phyloP scores from a whole-genome alignment of 345 rosid genomes.

The Physaria fendleri region DNA sequence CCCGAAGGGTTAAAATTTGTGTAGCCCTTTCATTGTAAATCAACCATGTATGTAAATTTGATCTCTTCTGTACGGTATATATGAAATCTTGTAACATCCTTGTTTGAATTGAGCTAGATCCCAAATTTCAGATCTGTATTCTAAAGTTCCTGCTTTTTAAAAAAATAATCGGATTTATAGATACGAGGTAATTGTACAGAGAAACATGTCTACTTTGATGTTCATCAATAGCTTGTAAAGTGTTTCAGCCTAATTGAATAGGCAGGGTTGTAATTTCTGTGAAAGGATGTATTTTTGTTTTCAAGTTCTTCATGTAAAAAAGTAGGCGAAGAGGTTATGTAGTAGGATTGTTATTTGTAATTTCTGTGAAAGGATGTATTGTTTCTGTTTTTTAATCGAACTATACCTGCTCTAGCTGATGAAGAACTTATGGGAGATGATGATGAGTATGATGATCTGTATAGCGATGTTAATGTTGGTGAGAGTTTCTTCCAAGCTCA shows the following conservation, averaged over 20 bases:
- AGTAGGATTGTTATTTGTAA: neutral
- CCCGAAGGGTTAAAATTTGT: no score
- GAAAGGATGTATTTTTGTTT: neutral
- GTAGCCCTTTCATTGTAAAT: conserved; percentile 27
- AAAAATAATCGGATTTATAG: no score
- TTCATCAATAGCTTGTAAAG: conserved; percentile 15
- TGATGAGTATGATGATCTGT: conserved; percentile 83
- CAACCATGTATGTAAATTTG: conserved; percentile 10
- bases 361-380: neutral
- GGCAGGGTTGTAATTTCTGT: conserved; percentile 8
- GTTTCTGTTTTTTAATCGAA: conserved; percentile 25
- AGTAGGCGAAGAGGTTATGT: neutral
- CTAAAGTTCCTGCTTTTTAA: conserved; percentile 2
- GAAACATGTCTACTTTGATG: neutral
- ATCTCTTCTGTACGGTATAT: conserved; percentile 4
- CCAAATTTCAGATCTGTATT: conserved; percentile 21
- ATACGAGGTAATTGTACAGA: no score
- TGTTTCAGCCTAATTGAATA: conserved; percentile 12
- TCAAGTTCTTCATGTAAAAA: conserved; percentile 6
- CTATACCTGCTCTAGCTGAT: conserved; percentile 81
- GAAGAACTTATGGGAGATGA: conserved; percentile 74
- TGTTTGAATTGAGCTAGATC: conserved; percentile 9
- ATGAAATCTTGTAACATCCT: conserved; percentile 8
- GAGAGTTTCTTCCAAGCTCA: conserved; percentile 67
- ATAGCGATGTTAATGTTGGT: conserved; percentile 83